Conservation (phyloP, 495 filamentous ascomycete genomes). For the Geopyxis carbonaria region DNA sequence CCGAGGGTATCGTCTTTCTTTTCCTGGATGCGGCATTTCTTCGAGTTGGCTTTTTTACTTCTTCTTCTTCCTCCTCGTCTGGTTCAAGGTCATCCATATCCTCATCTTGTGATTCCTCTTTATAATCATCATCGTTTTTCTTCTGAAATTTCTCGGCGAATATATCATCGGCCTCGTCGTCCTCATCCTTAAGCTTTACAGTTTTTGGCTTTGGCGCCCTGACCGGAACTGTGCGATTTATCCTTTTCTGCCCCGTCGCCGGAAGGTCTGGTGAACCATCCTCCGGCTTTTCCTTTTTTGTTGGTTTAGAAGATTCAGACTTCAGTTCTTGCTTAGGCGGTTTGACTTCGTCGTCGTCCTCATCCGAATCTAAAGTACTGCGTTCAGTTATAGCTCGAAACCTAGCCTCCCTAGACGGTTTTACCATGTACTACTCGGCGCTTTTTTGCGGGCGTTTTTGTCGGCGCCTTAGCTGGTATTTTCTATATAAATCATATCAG, state of each 20-base stretch:
- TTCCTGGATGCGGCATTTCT: slow-evolving; percentile 30
- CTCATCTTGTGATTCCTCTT: slow-evolving; percentile 15
- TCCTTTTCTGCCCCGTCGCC: slow-evolving; percentile 19
- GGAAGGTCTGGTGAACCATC: slow-evolving; percentile 19
- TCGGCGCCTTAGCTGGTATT: too few relatives aligned
- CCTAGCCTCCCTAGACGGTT: too few relatives aligned
- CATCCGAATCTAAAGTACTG: slow-evolving; percentile 25
- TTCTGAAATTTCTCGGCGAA: slow-evolving; percentile 23
- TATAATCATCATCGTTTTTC: slow-evolving; percentile 21
- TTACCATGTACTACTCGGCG: slow-evolving; percentile 23
- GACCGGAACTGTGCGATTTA: slow-evolving; percentile 18
- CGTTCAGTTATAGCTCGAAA: too few relatives aligned
- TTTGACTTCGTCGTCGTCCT: slow-evolving; percentile 21
- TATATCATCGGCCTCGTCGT: slow-evolving; percentile 22
- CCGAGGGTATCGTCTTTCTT: slow-evolving; percentile 30
- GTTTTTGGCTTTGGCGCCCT: slow-evolving; percentile 14
- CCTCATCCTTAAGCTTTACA: slow-evolving; percentile 16
- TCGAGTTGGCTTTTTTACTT: slow-evolving; percentile 10
- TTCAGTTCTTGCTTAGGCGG: slow-evolving; percentile 11
- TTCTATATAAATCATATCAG: too few relatives aligned
- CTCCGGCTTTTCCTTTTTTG: slow-evolving; percentile 15
- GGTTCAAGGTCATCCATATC: slow-evolving; percentile 18
- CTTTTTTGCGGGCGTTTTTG: slow-evolving; percentile 15
- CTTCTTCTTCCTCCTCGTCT: slow-evolving; percentile 8
- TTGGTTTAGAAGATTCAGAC: too few relatives aligned